Base-by-base conservation (phyloP, 768 basidiomycete species). In the Leucosporidium yakuticum region DNA sequence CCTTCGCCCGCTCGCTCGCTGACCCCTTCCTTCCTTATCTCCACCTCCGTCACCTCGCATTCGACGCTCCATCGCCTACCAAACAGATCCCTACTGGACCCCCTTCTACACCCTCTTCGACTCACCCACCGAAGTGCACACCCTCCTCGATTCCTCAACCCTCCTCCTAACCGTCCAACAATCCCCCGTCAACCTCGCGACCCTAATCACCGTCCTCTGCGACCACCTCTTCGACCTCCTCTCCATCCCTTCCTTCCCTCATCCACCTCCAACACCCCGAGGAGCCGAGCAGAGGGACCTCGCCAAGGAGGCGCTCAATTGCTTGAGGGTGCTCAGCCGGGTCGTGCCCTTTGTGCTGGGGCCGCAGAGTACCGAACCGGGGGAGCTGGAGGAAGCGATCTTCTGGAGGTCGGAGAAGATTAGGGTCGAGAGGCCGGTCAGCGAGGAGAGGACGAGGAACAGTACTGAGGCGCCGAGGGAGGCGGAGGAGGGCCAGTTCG, bases 311-410 rank as follows among this genome's bases (percentile, higher is more conserved):
- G 90, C 87, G 6, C 82, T 99, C 55, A 98, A 96, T 76, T 93
- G 92, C 76, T 77, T 97, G n/a, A 85, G 95, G 34, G 85, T 97
- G 12, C 83, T 99, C 25, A 88, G 91, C 67, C 85, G 96, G 59
- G 84, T 97, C 25, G 81, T 98, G 21, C 94, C 94, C 4, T 86
- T 94, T n/a, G 80, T 97, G 53, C 93, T 94, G 74, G 89, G 88
- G 44, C 68, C 65, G 31, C 57, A 60, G 5, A 47, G 39, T n/a
- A 47, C 60, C 44, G 68, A 55, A 57, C 59, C 85, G 36, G 89
- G 89, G 74, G 81, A 85, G 2, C 87, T 95, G 74, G 94, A 94
- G 74, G 75, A 85, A 72, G 87, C 90, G 73, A 81, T 93, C 2
- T 78, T 98, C 34, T 98, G 95, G 92, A 89, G 83, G 77, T 81